Evolutionary conservation across 2,329 filamentous ascomycete species (phyloP).

Genomic region (Aspergillus proliferans): DNA sequence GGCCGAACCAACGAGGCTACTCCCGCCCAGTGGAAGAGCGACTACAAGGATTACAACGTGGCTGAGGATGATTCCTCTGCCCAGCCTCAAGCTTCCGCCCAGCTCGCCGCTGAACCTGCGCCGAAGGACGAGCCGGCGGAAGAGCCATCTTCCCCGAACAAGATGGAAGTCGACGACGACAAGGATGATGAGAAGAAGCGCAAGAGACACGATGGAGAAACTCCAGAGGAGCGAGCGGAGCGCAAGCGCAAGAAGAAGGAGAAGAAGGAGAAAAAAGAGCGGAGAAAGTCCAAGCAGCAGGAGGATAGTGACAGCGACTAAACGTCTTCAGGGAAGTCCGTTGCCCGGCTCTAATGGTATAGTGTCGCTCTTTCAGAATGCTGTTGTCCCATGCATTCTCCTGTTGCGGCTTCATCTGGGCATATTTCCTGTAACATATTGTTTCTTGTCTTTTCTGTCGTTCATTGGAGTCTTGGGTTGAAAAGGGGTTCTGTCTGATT

Average conservation of each 20-base stretch:
- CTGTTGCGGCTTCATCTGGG: conserved; percentile 10
- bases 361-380: conserved; percentile 5
- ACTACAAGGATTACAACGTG: conserved; percentile 84
- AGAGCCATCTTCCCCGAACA: conserved; percentile 25
- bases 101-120: conserved; percentile 20
- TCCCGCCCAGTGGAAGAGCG: conserved; percentile 82
- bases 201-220: conserved; percentile 53
- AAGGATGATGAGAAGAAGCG: conserved; percentile 46
- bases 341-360: conserved; percentile 9
- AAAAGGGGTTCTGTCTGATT: conserved; percentile 31
- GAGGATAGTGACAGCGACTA: conserved; percentile 57
- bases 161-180: conserved; percentile 38
- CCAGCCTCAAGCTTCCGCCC: conserved; percentile 29
- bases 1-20: conserved; percentile 88
- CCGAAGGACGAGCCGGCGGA: conserved; percentile 21
- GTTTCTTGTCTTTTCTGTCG: conserved; percentile 11
- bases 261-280: conserved; percentile 54
- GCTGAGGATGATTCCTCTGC: conserved; percentile 35
- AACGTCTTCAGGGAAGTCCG: conserved; percentile 20
- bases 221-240: conserved; percentile 42
- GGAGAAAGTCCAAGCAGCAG: conserved; percentile 78
- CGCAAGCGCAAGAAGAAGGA: conserved; percentile 49
- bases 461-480: conserved; percentile 34
- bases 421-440: conserved; percentile 37
- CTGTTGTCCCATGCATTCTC: conserved; percentile 1